Conservation (phyloP, 805 yeast species). For the Spathaspora boniae region DNA sequence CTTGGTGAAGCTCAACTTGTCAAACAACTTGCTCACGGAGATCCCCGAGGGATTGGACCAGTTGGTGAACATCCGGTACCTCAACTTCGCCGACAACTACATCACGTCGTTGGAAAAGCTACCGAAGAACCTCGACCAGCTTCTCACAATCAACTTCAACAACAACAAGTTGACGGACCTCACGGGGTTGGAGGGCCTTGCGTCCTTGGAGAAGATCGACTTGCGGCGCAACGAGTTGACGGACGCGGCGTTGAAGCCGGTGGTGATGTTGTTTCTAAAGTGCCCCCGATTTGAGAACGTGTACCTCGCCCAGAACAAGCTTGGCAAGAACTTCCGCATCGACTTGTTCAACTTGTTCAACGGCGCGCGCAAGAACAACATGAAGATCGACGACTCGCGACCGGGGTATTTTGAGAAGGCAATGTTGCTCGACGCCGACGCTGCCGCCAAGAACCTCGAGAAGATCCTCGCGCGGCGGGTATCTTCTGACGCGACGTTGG, state of each 20-base stretch:
- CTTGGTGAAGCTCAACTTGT: conserved; percentile 50
- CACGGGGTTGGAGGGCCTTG: conserved; percentile 43
- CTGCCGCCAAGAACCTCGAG: conserved; percentile 41
- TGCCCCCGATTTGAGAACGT: conserved; percentile 35
- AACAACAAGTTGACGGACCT: conserved; percentile 43
- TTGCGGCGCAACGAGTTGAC: conserved; percentile 45
- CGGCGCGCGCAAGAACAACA: conserved; percentile 45
- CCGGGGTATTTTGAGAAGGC: conserved; percentile 63
- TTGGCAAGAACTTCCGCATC: conserved; percentile 46
- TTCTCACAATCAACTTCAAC: conserved; percentile 48
- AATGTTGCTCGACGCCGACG: conserved; percentile 47
- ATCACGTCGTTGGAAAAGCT: conserved; percentile 31
- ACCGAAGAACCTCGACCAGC: conserved; percentile 29
- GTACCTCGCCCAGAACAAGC: conserved; percentile 39
- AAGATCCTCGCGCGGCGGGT: conserved; percentile 26
- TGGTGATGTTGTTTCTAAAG: conserved; percentile 31
- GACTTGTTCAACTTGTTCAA: conserved; percentile 56
- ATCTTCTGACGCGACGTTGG: conserved; percentile 4
- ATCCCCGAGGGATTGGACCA: conserved; percentile 54
- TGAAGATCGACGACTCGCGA: conserved; percentile 56
- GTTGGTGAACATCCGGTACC: conserved; percentile 45
- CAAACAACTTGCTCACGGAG: conserved; percentile 47
- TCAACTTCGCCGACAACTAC: conserved; percentile 42
- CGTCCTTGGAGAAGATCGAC: conserved; percentile 48
- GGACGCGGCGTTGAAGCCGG: conserved; percentile 30